Evolutionary conservation across 768 basidiomycete genomes (phyloP), one percentile per base, ranked within the genome.

Genomic region (Boletus reticuloceps): DNA sequence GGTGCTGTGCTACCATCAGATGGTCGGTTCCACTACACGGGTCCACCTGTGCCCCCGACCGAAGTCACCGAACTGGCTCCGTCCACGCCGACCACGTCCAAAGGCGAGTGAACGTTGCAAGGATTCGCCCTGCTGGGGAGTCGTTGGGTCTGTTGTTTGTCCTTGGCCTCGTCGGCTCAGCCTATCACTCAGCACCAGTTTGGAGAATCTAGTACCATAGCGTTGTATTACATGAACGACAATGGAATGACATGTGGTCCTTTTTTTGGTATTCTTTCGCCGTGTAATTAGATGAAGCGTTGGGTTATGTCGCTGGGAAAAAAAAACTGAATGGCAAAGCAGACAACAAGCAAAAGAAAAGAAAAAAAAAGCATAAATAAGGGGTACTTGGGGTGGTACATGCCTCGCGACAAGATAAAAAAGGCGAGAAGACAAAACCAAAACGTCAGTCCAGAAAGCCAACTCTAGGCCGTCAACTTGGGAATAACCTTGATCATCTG

Each of bases 401-500:
- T 45, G 45, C 53, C 59, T 31, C 50, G 31, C 17, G 36, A 38
- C 14, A 39, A 37, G 29, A 45, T 27, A 9, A 12, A 12, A 11
- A 31, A 31, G 5, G 19, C 5, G 36, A 37, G 16, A 17, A 37
- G 6, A 17, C 16, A 7, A 12, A 0, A 37, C 36, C 12, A 37
- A 12, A 17, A 17, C 36, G 14, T 37, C 13, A 17, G 13, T 37
- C 14, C 36, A 37, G 16, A 37, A 37, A 37, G 16, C 12, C 12
- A 16, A 37, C 82, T 42, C 59, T 54, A 70, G n/a, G 88, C 88
- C 42, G 79, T 81, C 51, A 91, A 72, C 69, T 90, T 91, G 19
- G 85, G 84, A 17, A 88, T 81, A 56, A 91, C 88, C 62, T 87
- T 87, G 67, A 89, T 76, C 76, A 91, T 82, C 71, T 90, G 85